These are phyloP conservation scores for Aspergillus bridgeri DNA, from an alignment of 495 filamentous ascomycete species.

Conservation along the genomic window DNA sequence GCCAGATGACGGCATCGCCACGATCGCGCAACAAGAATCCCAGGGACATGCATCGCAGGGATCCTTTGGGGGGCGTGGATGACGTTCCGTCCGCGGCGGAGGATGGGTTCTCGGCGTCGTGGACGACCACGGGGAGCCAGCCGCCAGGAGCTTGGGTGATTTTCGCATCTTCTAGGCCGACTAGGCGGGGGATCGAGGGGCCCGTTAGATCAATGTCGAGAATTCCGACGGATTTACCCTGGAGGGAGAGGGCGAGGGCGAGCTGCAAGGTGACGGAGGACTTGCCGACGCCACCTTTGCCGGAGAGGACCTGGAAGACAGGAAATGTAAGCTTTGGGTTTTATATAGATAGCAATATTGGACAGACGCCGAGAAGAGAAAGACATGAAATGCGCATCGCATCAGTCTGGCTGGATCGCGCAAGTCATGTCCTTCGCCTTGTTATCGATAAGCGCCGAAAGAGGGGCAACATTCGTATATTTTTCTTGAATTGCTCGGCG, in stretches of 20 bases:
- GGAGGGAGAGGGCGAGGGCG: conserved; percentile 80
- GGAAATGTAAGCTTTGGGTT: background rate
- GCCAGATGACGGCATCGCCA: conserved; percentile 92
- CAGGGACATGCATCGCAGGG: conserved; percentile 85
- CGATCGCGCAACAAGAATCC: conserved; percentile 82
- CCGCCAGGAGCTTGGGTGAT: conserved; percentile 85
- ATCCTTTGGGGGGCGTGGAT: conserved; percentile 38
- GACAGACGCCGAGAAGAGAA: background rate
- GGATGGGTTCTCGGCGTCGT: conserved; percentile 29
- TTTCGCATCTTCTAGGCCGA: conserved; percentile 82
- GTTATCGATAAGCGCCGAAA: conserved; percentile 45
- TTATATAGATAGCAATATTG: background rate
- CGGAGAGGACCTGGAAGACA: conserved; percentile 67
- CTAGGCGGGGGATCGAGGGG: conserved; percentile 90
- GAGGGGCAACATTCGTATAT: conserved; percentile 19
- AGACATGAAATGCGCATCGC: background rate
- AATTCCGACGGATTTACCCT: conserved; percentile 84
- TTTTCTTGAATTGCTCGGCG: conserved; percentile 1
- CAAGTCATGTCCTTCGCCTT: background rate
- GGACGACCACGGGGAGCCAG: conserved; percentile 84
- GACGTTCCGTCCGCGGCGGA: conserved; percentile 25
- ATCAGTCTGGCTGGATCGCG: background rate
- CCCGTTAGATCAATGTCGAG: conserved; percentile 96
- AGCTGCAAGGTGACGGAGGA: conserved; percentile 95
- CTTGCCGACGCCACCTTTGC: conserved; percentile 97